Base-by-base conservation (phyloP, 495 filamentous ascomycete genomes). In the Podospora bellae-mahoneyi region DNA sequence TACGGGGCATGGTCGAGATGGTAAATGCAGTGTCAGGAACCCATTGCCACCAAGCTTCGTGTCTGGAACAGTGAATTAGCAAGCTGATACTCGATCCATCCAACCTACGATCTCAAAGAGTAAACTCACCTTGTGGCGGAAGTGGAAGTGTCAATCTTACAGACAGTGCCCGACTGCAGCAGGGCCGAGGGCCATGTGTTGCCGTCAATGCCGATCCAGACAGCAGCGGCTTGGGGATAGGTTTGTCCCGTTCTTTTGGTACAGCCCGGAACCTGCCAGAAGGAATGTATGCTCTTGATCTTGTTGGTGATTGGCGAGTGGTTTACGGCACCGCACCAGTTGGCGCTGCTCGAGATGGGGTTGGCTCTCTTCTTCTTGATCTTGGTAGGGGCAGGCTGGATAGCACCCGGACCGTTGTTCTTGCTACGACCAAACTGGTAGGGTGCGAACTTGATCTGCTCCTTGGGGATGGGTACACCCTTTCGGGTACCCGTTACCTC, bases 21-120 rank as follows among this genome's bases (percentile, higher is more conserved):
- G 71, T 73, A 28, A 65, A 73, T 0, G 73, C 67, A 1, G 53
- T 64, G 0, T 59, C 64, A 0, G 76, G 76, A 0, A 73, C 58
- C 76, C 76, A 78, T 61, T 78, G 75, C 71, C 73, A 78, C 73
- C 73, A 77, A 0, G 72, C 72, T 59, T 74, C 65, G 64, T 77
- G 61, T 63, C 73, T 74, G n/a, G 0, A 39, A 10, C 1, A 3
- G 39, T 68, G 0, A 63, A 60, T 63, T 56, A 30, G 59, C 27
- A 28, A 32, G 30, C 27, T 58, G 4, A 5, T 4, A 20, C 26
- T n/a, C 32, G 26, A 53, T 7, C 30, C 4, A 27, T 10, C 6
- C 0, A 54, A 0, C 44, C n/a, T 13, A 13, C 10, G 54, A 32
- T 32, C 6, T 59, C 15, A n/a, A 55, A 27, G 1, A 6, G 30